phyloP scores from a whole-genome alignment of 2,329 filamentous ascomycete genomes.

The Fusarium nisikadoi region DNA sequence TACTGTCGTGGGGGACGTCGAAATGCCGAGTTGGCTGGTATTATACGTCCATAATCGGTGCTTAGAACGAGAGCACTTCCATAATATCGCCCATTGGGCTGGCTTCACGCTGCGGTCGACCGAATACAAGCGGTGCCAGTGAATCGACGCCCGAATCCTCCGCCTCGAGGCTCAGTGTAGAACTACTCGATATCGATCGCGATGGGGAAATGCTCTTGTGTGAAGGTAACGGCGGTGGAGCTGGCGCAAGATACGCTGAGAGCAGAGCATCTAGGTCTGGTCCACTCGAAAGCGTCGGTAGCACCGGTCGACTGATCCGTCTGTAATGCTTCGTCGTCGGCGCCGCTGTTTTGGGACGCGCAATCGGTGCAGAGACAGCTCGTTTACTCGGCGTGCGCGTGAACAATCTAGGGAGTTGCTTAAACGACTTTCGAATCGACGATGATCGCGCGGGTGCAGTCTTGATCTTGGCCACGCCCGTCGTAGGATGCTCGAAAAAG shows the following conservation, averaged over 20 bases:
- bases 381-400: conserved; percentile 36
- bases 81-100: conserved; percentile 38
- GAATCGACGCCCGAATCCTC: conserved; percentile 29
- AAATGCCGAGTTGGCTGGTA: conserved; percentile 4
- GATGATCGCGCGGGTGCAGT: conserved; percentile 20
- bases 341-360: conserved; percentile 32
- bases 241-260: conserved; percentile 34
- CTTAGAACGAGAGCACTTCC: conserved; percentile 33
- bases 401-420: conserved; percentile 31
- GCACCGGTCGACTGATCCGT: conserved; percentile 36
- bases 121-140: conserved; percentile 35
- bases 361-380: conserved; percentile 15
- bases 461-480: conserved; percentile 5
- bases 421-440: conserved; percentile 34
- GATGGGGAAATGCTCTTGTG: conserved; percentile 30
- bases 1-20: conserved; percentile 1
- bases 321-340: conserved; percentile 31
- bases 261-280: conserved; percentile 33
- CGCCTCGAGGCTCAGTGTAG: conserved; percentile 33
- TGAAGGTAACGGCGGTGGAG: conserved; percentile 11
- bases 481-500: conserved; percentile 25
- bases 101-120: conserved; percentile 27
- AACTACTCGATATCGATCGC: conserved; percentile 37
- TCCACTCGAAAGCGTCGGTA: conserved; percentile 27
- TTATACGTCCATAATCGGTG: background rate